Percentiles rank a stretch among this genome's conserved stretches.
Evolutionary conservation across 176 grass and related monocot species (phyloP).

Genomic region (Aegilops bicornis): DNA sequence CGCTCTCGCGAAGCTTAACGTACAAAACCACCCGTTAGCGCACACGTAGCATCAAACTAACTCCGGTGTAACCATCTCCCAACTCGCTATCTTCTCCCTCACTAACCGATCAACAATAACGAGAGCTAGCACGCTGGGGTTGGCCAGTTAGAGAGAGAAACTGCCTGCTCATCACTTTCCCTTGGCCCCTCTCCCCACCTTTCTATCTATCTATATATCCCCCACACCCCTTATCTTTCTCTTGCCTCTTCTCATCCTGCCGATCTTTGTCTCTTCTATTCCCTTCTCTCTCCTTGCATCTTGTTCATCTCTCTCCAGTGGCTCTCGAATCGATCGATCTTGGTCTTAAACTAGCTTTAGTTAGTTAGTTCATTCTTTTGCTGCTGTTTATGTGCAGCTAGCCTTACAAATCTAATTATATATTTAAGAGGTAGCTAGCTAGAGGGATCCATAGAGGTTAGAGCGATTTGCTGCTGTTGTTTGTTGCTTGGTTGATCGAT

Average conservation of each 20-base stretch:
- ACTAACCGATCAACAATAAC: slow-evolving; percentile 70
- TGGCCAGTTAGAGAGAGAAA: slow-evolving; percentile 17
- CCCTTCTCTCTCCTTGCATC: neutral
- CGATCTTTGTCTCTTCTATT: neutral
- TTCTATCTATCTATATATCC: slow-evolving; percentile 30
- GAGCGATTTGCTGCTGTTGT: neutral
- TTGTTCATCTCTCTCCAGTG: slow-evolving; percentile 24
- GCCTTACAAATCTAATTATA: neutral
- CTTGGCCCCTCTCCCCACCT: slow-evolving; percentile 15
- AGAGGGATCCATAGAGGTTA: slow-evolving; percentile 10
- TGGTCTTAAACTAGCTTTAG: neutral
- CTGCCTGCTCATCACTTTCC: slow-evolving; percentile 42
- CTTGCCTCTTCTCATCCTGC: slow-evolving; percentile 30
- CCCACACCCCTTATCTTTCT: slow-evolving; percentile 35
- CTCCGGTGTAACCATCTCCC: slow-evolving; percentile 87
- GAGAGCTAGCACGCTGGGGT: neutral
- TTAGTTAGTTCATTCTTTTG: neutral
- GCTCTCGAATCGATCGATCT: slow-evolving; percentile 9
- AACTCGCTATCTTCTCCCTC: slow-evolving; percentile 77
- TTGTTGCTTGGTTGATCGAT: neutral
- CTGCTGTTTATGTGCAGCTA: slow-evolving; percentile 32
- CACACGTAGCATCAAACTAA: slow-evolving; percentile 89
- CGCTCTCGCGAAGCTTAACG: slow-evolving; percentile 43
- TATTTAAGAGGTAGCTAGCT: slow-evolving; percentile 2
- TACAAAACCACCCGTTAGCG: slow-evolving; percentile 83